Conservation (phyloP, 352 stramenopile species). For the Thalassiosira livingstoniorum region DNA sequence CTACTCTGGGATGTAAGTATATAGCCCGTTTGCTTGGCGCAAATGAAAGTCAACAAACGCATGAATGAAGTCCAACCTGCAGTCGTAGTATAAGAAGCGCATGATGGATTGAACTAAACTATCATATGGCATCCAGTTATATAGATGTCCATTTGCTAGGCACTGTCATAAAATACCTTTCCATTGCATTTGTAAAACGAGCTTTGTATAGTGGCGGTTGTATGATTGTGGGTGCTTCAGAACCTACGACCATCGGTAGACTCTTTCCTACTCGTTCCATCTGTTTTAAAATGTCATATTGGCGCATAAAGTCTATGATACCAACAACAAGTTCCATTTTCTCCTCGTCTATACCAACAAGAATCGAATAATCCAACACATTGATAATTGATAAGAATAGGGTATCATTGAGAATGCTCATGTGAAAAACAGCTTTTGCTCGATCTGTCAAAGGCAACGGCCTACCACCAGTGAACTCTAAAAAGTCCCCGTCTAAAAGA, state of each 20-base stretch:
- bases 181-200: slow-evolving; percentile 94
- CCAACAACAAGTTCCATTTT: slow-evolving; percentile 92
- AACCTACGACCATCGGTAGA: slow-evolving; percentile 97
- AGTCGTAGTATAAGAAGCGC: too few species aligned
- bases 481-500: slow-evolving; percentile 90
- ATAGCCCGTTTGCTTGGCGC: too few species aligned
- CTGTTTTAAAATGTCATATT: slow-evolving; percentile 98
- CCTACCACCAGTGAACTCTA: slow-evolving; percentile 87
- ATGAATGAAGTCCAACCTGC: too few species aligned
- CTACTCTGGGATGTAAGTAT: too few species aligned
- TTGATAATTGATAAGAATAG: slow-evolving; percentile 98
- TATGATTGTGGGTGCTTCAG: slow-evolving; percentile 95
- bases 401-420: slow-evolving; percentile 96
- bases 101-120: too few species aligned
- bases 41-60: too few species aligned
- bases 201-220: slow-evolving; percentile 96
- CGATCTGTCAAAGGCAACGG: slow-evolving; percentile 85
- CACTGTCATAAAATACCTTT: slow-evolving; percentile 97
- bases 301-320: slow-evolving; percentile 99
- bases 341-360: slow-evolving; percentile 92
- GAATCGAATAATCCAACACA: slow-evolving; percentile 99
- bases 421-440: slow-evolving; percentile 89
- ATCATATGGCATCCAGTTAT: slow-evolving; percentile 40
- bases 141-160: slow-evolving; percentile 88
- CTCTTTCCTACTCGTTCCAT: slow-evolving; percentile 98